Conservation (phyloP, 2,329 filamentous ascomycete species). For the Aspergillus sp. region DNA sequence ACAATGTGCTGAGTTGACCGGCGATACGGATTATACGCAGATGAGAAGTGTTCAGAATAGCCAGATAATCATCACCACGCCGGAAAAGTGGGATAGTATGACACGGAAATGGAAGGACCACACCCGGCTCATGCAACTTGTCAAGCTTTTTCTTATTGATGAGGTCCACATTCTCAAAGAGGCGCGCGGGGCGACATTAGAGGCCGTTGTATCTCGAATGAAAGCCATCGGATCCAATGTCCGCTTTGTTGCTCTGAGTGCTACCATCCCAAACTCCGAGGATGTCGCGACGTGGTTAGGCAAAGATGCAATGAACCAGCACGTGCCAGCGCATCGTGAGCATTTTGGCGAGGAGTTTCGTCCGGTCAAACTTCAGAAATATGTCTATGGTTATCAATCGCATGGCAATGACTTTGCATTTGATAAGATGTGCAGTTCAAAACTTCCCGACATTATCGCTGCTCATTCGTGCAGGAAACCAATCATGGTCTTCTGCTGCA, state of each 20-base stretch:
- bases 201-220: conserved; percentile 84
- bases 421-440: conserved; percentile 66
- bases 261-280: conserved; percentile 77
- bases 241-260: conserved; percentile 77
- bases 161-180: conserved; percentile 87
- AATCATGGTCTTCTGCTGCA: conserved; percentile 81
- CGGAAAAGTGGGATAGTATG: conserved; percentile 90
- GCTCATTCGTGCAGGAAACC: conserved; percentile 71
- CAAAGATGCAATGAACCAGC: conserved; percentile 57
- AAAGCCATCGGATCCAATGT: conserved; percentile 74
- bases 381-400: conserved; percentile 70
- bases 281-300: conserved; percentile 82
- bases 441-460: conserved; percentile 64
- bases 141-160: conserved; percentile 80
- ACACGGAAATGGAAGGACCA: conserved; percentile 86
- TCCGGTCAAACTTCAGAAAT: conserved; percentile 72
- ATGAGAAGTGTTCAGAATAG: conserved; percentile 69
- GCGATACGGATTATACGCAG: conserved; percentile 70
- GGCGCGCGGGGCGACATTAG: conserved; percentile 72
- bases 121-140: conserved; percentile 67
- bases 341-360: conserved; percentile 77
- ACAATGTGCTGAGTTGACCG: conserved; percentile 74
- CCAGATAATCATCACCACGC: conserved; percentile 81
- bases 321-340: conserved; percentile 65
- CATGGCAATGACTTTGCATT: conserved; percentile 73